phyloP scores from a whole-genome alignment of 768 basidiomycete species.

The Tricholoma flavovirens region DNA sequence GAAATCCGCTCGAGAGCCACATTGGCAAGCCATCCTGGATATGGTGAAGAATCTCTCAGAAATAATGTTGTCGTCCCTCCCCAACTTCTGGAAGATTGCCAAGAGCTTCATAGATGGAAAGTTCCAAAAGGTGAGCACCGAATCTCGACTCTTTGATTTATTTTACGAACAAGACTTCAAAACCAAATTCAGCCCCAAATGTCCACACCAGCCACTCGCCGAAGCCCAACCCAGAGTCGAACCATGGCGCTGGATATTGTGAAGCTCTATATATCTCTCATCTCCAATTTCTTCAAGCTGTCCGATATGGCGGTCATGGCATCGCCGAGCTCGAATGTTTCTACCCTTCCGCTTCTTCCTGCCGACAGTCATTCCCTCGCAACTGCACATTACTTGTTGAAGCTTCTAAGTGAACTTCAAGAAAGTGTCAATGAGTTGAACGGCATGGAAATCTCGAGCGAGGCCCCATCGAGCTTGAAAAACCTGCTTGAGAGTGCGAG shows the following conservation, averaged over 20 bases:
- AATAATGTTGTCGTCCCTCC: slow-evolving; percentile 73
- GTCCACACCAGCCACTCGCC: slow-evolving; percentile 45
- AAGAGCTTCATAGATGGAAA: slow-evolving; percentile 90
- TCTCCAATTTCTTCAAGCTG: slow-evolving; percentile 77
- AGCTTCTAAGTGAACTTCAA: slow-evolving; percentile 77
- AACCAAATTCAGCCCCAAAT: slow-evolving; percentile 21
- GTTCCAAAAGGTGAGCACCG: slow-evolving; percentile 66
- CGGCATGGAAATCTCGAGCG: slow-evolving; percentile 75
- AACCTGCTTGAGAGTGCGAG: slow-evolving; percentile 73
- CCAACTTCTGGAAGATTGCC: slow-evolving; percentile 92
- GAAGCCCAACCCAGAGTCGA: slow-evolving; percentile 76
- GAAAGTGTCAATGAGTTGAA: slow-evolving; percentile 81
- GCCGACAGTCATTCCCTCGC: slow-evolving; percentile 75
- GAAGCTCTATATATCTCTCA: slow-evolving; percentile 67
- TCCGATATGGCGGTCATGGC: slow-evolving; percentile 74
- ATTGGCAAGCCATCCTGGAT: slow-evolving; percentile 75
- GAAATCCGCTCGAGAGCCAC: slow-evolving; percentile 62
- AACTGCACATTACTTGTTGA: slow-evolving; percentile 73
- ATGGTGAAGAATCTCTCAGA: slow-evolving; percentile 89
- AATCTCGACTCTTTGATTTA: not conserved
- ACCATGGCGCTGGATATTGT: slow-evolving; percentile 81
- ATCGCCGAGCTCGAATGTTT: slow-evolving; percentile 35
- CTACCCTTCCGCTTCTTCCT: slow-evolving; percentile 56
- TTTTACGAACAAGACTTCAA: not conserved
- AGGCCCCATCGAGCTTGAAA: slow-evolving; percentile 61